Percentiles rank a stretch among this genome's conserved stretches.
phyloP scores from a whole-genome alignment of 495 filamentous ascomycete species.

The Neurospora sp. region DNA sequence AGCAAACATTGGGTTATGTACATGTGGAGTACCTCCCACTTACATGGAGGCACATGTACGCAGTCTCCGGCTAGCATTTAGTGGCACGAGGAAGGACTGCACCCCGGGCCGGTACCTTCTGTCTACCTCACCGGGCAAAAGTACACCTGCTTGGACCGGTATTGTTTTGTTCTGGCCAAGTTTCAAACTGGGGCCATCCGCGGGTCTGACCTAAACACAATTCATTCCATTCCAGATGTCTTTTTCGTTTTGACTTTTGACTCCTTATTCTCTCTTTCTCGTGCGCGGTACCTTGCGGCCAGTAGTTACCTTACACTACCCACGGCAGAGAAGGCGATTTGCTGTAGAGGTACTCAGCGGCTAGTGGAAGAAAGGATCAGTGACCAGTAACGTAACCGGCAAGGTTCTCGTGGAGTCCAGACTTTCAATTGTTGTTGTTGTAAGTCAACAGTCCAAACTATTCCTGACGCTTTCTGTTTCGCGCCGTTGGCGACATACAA shows the following conservation, averaged over 20 bases:
- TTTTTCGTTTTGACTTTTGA: neutral
- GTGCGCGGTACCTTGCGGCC: neutral
- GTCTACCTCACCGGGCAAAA: neutral
- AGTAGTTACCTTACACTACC: neutral
- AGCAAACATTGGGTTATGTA: neutral
- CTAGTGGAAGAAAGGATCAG: neutral
- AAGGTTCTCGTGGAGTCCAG: neutral
- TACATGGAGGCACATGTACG: neutral
- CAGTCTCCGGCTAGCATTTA: neutral
- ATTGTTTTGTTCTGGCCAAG: neutral
- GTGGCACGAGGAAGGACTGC: neutral
- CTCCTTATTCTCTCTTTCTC: neutral
- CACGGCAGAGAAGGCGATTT: neutral
- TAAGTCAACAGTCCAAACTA: neutral
- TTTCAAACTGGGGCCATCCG: neutral
- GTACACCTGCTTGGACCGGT: neutral
- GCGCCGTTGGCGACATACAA: neutral
- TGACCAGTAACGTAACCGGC: neutral
- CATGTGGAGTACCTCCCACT: neutral
- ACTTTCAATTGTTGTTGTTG: neutral
- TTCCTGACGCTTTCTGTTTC: neutral
- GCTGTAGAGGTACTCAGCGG: neutral
- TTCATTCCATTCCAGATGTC: neutral
- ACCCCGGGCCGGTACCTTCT: neutral
- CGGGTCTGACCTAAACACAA: neutral